Percentiles rank a stretch among this genome's conserved stretches.
Conservation (phyloP, 2,329 filamentous ascomycete species). For the Ophiosphaerella herpotricha region DNA sequence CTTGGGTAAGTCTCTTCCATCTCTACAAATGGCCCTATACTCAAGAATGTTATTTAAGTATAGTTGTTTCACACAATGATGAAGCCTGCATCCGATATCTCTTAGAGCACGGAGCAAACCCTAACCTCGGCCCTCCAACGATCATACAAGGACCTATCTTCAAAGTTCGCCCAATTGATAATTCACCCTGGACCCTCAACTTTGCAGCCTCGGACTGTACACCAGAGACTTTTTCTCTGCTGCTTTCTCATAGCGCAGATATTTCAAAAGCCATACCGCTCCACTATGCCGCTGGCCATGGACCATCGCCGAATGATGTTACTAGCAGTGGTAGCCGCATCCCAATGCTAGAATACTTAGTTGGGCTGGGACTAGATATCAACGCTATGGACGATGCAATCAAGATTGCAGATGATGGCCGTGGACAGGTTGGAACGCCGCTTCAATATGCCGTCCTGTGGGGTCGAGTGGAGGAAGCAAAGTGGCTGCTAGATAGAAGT, state of each 20-base stretch:
- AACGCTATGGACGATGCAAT: constrained; percentile 3
- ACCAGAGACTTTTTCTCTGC: constrained; percentile 5
- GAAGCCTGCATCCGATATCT: background rate
- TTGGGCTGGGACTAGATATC: constrained; percentile 7
- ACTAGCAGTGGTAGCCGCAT: constrained; percentile 1
- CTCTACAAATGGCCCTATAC: background rate
- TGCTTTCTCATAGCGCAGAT: constrained; percentile 4
- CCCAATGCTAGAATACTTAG: constrained; percentile 11
- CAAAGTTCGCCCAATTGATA: background rate
- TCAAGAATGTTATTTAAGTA: background rate
- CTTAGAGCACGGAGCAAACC: constrained; percentile 2
- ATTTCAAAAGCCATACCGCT: constrained; percentile 1
- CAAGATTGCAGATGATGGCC: background rate
- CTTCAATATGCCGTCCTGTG: constrained; percentile 9
- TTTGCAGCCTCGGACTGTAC: constrained; percentile 1
- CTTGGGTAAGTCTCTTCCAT: constrained; percentile 3
- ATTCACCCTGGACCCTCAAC: constrained; percentile 2
- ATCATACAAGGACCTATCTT: background rate
- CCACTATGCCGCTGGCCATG: background rate
- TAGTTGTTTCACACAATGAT: constrained; percentile 1
- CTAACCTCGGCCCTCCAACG: constrained; percentile 1
- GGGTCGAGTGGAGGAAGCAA: constrained; percentile 8
- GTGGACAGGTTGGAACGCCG: background rate
- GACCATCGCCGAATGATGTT: background rate
- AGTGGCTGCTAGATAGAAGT: constrained; percentile 14